Evolutionary conservation across 1,284 basidiomycete genomes (phyloP).

Genomic region (Filobasidium uniguttulatum): DNA sequence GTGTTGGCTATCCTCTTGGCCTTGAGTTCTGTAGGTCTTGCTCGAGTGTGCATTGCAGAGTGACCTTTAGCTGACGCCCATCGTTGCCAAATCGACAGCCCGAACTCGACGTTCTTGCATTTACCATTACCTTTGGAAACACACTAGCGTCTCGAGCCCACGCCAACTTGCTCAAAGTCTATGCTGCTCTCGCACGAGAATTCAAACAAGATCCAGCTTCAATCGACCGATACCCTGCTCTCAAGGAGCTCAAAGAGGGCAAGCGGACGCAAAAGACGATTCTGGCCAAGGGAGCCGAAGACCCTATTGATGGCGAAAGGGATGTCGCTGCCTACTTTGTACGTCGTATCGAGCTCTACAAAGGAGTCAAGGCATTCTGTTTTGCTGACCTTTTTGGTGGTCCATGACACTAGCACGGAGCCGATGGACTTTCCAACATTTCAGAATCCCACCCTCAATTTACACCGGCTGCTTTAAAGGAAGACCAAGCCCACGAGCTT

Average conservation of each 20-base stretch:
- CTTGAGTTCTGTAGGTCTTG: slow-evolving; percentile 22
- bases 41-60: slow-evolving; percentile 11
- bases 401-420: slow-evolving; percentile 37
- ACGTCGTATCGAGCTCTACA: slow-evolving; percentile 17
- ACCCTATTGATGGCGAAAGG: slow-evolving; percentile 60
- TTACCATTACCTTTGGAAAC: slow-evolving; percentile 65
- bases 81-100: slow-evolving; percentile 35
- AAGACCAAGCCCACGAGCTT: slow-evolving; percentile 38
- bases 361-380: background rate
- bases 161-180: slow-evolving; percentile 63
- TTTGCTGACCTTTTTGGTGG: background rate
- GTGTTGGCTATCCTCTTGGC: slow-evolving; percentile 50
- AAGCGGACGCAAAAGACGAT: slow-evolving; percentile 44
- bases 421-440: slow-evolving; percentile 70
- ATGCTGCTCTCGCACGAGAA: slow-evolving; percentile 55
- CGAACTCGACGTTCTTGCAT: slow-evolving; percentile 51
- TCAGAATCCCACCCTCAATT: slow-evolving; percentile 60
- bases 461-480: slow-evolving; percentile 37
- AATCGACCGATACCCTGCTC: slow-evolving; percentile 49
- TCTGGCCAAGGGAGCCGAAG: slow-evolving; percentile 52
- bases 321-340: slow-evolving; percentile 74
- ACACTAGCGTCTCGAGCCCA: slow-evolving; percentile 44
- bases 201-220: slow-evolving; percentile 49
- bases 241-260: slow-evolving; percentile 39
- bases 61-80: slow-evolving; percentile 7